These are phyloP conservation scores for Aspergillus quadricinctus DNA, from an alignment of 2,329 filamentous ascomycete genomes.

Conservation along the genomic window DNA sequence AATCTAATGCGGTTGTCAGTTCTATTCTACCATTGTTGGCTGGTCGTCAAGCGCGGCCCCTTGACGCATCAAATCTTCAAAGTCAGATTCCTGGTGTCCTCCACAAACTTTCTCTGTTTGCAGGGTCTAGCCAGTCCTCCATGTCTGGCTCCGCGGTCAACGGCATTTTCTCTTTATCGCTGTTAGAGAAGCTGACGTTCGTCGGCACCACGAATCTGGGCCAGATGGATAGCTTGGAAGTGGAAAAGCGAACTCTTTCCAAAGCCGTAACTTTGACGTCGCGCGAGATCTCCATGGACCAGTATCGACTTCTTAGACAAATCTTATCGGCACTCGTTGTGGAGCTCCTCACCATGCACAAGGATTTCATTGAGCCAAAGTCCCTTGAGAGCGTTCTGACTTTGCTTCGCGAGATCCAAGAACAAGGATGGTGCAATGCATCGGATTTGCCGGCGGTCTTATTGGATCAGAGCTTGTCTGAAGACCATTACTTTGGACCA, in stretches of 20 bases:
- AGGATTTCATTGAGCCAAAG: constrained; percentile 28
- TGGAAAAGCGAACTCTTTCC: constrained; percentile 60
- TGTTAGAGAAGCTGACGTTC: constrained; percentile 54
- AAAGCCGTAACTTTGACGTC: constrained; percentile 51
- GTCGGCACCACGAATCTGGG: constrained; percentile 54
- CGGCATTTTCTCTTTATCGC: constrained; percentile 46
- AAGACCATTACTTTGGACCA: constrained; percentile 34
- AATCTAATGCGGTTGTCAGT: constrained; percentile 17
- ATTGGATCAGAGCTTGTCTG: constrained; percentile 18
- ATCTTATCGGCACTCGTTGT: constrained; percentile 39
- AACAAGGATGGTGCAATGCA: constrained; percentile 14
- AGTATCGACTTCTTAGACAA: constrained; percentile 47
- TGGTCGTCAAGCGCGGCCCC: constrained; percentile 31
- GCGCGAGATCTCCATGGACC: constrained; percentile 48
- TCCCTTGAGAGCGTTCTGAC: constrained; percentile 21
- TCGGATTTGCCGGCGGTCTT: constrained; percentile 10
- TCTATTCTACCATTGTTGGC: constrained; percentile 35
- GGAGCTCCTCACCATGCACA: constrained; percentile 34
- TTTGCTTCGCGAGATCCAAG: constrained; percentile 22
- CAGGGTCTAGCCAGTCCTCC: constrained; percentile 26
- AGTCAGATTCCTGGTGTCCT: constrained; percentile 33
- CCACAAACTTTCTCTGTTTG: constrained; percentile 34
- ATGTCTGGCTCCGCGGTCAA: constrained; percentile 44
- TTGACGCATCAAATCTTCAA: constrained; percentile 29
- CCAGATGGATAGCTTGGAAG: constrained; percentile 60